Evolutionary conservation across 331 rosid species (phyloP).

Genomic region (Malus hybrid): DNA sequence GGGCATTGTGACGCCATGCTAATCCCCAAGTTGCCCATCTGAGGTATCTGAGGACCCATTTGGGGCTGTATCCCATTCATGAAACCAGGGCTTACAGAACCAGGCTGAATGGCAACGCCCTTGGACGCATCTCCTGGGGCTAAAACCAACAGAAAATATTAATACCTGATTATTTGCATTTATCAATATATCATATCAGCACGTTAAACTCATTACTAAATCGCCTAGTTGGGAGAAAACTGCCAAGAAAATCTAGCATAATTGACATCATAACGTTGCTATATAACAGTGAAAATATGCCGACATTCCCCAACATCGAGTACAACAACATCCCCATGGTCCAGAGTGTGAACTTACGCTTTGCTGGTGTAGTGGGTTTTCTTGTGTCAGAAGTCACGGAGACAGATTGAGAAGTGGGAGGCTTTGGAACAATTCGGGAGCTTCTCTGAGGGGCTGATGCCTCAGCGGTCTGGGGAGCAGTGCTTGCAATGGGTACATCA

Average conservation of each 20-base stretch:
- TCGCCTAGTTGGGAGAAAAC: too few species aligned
- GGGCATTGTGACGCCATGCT: constrained; percentile 44
- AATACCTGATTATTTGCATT: background rate
- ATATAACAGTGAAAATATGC: background rate
- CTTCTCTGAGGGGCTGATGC: constrained; percentile 45
- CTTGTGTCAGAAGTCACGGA: constrained; percentile 34
- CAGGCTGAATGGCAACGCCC: background rate
- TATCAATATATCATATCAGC: background rate
- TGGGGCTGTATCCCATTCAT: too few species aligned
- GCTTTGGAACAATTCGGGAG: constrained; percentile 43
- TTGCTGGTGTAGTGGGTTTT: constrained; percentile 34
- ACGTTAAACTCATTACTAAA: background rate
- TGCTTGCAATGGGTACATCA: constrained; percentile 32
- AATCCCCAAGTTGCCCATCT: constrained; percentile 56
- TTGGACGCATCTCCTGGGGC: background rate
- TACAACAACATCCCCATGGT: background rate
- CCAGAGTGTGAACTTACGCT: constrained; percentile 34
- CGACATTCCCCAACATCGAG: background rate
- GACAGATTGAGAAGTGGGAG: constrained; percentile 50
- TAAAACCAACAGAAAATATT: background rate
- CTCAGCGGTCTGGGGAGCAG: constrained; percentile 53
- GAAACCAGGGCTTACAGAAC: too few species aligned
- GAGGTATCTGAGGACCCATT: constrained; percentile 61
- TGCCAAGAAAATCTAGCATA: too few species aligned
- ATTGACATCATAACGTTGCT: background rate